Conservation (phyloP, 1,284 basidiomycete species). For the Boletus austroedulis region DNA sequence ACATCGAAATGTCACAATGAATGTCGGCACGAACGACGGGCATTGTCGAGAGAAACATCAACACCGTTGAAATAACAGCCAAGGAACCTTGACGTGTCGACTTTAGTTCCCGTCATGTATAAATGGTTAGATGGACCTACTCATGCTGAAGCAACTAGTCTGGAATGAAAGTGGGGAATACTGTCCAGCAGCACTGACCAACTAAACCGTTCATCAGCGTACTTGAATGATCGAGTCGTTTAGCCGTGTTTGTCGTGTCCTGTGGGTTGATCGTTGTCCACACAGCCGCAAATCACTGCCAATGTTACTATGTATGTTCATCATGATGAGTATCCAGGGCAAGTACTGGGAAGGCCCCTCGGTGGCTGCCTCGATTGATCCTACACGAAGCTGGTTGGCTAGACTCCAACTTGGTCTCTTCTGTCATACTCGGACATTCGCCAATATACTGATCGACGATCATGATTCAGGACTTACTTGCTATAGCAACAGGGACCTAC, state of each 20-base stretch:
- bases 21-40: constrained; percentile 14
- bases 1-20: constrained; percentile 9
- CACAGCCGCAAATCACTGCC: not conserved
- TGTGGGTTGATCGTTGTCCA: constrained; percentile 4
- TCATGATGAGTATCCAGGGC: no score
- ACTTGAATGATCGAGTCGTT: constrained; percentile 13
- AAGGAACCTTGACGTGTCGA: constrained; percentile 3
- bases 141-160: constrained; percentile 7
- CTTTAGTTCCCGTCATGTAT: not conserved
- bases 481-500: no score
- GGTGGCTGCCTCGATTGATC: no score
- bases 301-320: not conserved
- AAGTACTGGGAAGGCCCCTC: no score
- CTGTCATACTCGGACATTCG: no score
- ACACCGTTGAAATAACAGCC: not conserved
- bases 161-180: constrained; percentile 1
- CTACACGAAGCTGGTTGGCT: no score
- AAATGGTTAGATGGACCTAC: constrained; percentile 1
- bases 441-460: no score
- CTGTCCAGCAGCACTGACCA: constrained; percentile 12
- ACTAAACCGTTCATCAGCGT: not conserved
- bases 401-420: no score
- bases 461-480: no score
- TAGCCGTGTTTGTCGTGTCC: constrained; percentile 12
- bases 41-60: constrained; percentile 9